Evolutionary conservation across 352 stramenopile genomes (phyloP).

Genomic region (Phytopythium cucurbitacearum): DNA sequence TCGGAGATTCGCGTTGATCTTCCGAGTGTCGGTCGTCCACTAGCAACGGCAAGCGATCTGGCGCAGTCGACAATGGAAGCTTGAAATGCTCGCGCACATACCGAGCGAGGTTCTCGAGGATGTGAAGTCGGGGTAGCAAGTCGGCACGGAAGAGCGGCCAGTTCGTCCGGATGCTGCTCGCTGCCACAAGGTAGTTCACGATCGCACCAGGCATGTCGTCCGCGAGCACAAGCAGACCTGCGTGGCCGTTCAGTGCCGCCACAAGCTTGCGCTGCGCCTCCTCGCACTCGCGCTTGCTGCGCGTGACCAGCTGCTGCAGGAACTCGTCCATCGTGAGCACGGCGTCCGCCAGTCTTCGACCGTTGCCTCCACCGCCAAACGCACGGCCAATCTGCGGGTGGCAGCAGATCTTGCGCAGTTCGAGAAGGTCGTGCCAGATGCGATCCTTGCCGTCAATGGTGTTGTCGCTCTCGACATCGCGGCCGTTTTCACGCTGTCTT

Average conservation of each 20-base stretch:
- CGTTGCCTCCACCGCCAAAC: constrained; percentile 6
- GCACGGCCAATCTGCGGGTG: constrained; percentile 86
- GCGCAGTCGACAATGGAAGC: neutral
- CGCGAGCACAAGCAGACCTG: constrained; percentile 32
- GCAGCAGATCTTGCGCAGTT: constrained; percentile 89
- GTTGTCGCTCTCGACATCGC: constrained; percentile 10
- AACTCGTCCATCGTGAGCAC: constrained; percentile 84
- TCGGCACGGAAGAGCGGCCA: constrained; percentile 64
- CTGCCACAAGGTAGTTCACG: constrained; percentile 46
- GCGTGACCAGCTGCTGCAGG: constrained; percentile 58
- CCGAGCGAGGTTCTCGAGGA: constrained; percentile 55
- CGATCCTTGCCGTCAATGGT: constrained; percentile 30
- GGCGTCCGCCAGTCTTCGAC: constrained; percentile 11
- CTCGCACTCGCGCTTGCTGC: constrained; percentile 73
- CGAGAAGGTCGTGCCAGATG: constrained; percentile 69
- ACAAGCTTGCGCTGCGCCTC: constrained; percentile 77
- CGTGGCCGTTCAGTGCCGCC: constrained; percentile 71
- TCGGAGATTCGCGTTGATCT: constrained; percentile 1
- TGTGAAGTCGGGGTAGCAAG: constrained; percentile 61
- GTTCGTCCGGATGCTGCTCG: constrained; percentile 43
- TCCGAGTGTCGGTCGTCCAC: neutral
- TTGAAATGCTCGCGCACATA: constrained; percentile 13
- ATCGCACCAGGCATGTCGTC: constrained; percentile 30
- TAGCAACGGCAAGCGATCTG: no score
- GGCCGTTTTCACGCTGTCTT: constrained; percentile 7